Evolutionary conservation across 371 early-diverging fungal species (phyloP), one percentile per base, ranked within the genome.

Genomic region (Mucor mucedo): DNA sequence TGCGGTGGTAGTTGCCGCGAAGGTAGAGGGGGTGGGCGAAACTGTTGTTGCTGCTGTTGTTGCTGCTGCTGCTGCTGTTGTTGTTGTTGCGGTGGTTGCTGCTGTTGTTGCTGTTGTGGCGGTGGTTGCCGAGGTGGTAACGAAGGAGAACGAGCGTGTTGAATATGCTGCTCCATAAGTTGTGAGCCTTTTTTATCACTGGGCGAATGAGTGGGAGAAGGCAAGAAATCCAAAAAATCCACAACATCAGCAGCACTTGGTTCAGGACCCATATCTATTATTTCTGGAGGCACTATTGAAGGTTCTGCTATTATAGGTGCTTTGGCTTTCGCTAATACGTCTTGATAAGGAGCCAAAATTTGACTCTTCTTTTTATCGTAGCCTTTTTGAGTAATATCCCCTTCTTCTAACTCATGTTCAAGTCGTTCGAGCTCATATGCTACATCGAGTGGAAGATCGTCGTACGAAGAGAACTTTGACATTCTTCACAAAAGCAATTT

Each of bases 381-480:
- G 27, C 90, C 90, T 66, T 89, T 88, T 62, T 85, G 76, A 16
- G 90, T 89, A 49, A 89, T 84, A 64, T 88, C 88, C 45, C 88
- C 88, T 39, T 89, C 89, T 56, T 76, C 77, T 32, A 81, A 77
- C 72, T 88, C 90, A 50, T 79, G 69, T 58, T 87, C 72, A 14
- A 88, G 71, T 55, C 69, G 74, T 55, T 66, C 66, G 45, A 89
- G 71, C 57, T 78, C 70, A 42, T 74, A 76, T 52, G 76, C 78
- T 48, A 81, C 60, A 33, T 79, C 74, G 40, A 66, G 62, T 14
- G 85, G 82, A 53, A 78, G 69, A 68, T 78, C 76, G 65, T 68
- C 65, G 58, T 63, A 63, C 50, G 50, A 50, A 53, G 68, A 61
- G 58, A 64, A 64, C 40, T 61, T 64, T 63, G 65, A 59, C 72